Base-by-base conservation (phyloP, 495 filamentous ascomycete species). In the Talaromyces adpressus region DNA sequence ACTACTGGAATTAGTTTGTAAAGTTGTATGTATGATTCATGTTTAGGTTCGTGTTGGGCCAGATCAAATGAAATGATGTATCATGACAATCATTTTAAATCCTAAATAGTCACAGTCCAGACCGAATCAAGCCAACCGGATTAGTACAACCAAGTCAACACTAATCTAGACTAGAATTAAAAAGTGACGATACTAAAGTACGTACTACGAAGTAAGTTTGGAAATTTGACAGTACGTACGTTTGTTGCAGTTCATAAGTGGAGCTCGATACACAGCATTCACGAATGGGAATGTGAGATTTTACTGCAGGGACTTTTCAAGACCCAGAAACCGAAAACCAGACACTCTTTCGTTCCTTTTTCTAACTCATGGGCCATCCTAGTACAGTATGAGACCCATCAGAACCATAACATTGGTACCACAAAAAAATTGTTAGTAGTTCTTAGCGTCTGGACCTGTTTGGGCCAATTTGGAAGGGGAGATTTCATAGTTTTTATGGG, bases 331-430 rank as follows among this genome's bases (percentile, higher is more conserved):
- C 51, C 25, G 51, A 54, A 54, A 54, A 54, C 20, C 11, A 23
- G 22, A 54, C 51, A 54, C 22, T 54, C n/a, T 22, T 54, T 25
- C 4, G 7, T 54, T 54, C 9, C 20, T 27, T 54, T 54, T 23
- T 29, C 51, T 54, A 9, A 23, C 22, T 16, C 51, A 54, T 54
- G 20, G 51, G 12, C 51, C n/a, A 49, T 20, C 25, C 51, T 54
- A 54, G 49, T 25, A 53, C 20, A 27, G 56, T 20, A 16, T 25
- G 30, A 36, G 56, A 58, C 56, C 56, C 56, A 58, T 58, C 30
- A 36, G 56, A 58, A 32, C 56, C 27, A 58, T 18, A 22, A 58
- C 20, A 20, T 18, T 58, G 56, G 56, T 58, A 58, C 56, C 30
- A 36, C 56, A 32, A 58, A 23, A 58, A 23, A 54, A 54, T 14